Evolutionary conservation across 2,329 filamentous ascomycete genomes (phyloP), one percentile per base, ranked within the genome.

Genomic region (Aspergillus neoniger): DNA sequence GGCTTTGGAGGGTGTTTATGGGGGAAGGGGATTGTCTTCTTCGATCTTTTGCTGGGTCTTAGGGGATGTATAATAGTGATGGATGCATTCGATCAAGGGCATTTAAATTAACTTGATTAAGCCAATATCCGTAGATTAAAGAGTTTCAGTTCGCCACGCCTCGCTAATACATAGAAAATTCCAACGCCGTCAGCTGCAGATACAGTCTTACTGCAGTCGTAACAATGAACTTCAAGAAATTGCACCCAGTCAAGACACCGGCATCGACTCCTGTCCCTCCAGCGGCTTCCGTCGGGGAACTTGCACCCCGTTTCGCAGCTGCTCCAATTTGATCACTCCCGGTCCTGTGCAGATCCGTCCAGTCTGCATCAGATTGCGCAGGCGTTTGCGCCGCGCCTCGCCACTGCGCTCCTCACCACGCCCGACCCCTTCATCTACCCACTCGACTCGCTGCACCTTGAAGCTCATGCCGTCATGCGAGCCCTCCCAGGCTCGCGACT

Each of bases 401-500:
- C 80, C 72, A 67, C 79, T 71, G 65, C 82, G 68, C 71, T 82
- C 72, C 76, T 81, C 72, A 66, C 81, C 74, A 58, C 75, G 71
- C 69, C 78, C 70, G 60, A 79, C 59, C 79, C 84, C 64, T 82
- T 95, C 92, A 64, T 91, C 88, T 0, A 97, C 91, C 88, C 93
- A 98, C 55, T 92, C 87, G 10, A 96, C 85, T 55, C 87, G 86
- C 63, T 88, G 83, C 51, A 99, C 86, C 83, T 90, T 92, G 77
- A 91, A 98, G 73, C 92, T 96, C 74, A 96, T 85, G 2, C 93
- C 93, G 67, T 96, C 92, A 71, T 97, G 92, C 14, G 82, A 82
- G 23, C 83, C 85, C 6, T 87, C 89, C 82, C 92, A 97, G 61
- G 89, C 86, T 28, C 92, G 87, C 65, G 91, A 96, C 67, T 87